Conservation (phyloP, 2,329 filamentous ascomycete species). For the Aspergillus texensis region DNA sequence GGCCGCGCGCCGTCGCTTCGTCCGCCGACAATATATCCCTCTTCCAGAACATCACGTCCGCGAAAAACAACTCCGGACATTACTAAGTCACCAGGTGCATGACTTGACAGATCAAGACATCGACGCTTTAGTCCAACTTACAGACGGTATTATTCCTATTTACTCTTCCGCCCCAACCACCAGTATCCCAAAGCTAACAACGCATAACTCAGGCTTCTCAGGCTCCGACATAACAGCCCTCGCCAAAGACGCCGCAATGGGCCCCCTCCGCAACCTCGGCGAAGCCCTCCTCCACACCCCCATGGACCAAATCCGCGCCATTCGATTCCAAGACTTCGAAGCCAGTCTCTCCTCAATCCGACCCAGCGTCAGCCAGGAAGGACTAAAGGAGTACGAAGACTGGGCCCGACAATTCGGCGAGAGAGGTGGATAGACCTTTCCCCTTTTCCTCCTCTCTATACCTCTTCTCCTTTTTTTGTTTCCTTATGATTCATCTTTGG, state of each 20-base stretch:
- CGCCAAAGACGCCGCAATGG: slow-evolving; percentile 98
- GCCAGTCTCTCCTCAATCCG: slow-evolving; percentile 82
- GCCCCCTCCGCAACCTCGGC: slow-evolving; percentile 83
- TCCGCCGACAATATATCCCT: slow-evolving; percentile 92
- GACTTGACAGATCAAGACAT: slow-evolving; percentile 73
- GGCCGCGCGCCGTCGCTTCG: slow-evolving; percentile 86
- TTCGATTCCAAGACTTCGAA: slow-evolving; percentile 79
- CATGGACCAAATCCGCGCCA: slow-evolving; percentile 91
- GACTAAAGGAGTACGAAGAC: slow-evolving; percentile 86
- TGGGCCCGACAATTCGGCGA: slow-evolving; percentile 96
- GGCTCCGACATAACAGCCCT: slow-evolving; percentile 95
- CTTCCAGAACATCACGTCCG: slow-evolving; percentile 84
- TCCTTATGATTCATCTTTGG: background rate
- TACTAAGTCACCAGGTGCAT: slow-evolving; percentile 88
- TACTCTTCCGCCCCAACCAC: background rate
- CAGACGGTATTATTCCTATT: slow-evolving; percentile 65
- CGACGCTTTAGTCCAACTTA: slow-evolving; percentile 71
- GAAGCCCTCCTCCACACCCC: slow-evolving; percentile 88
- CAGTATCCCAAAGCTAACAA: slow-evolving; percentile 7
- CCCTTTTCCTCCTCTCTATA: slow-evolving; percentile 5
- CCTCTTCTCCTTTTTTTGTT: background rate
- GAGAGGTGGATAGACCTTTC: slow-evolving; percentile 66
- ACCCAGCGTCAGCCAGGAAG: slow-evolving; percentile 83
- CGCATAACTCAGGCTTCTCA: slow-evolving; percentile 74
- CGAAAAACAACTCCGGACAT: slow-evolving; percentile 73